Base-by-base conservation (phyloP, 176 grass and related monocot species). In the Phragmites australis region DNA sequence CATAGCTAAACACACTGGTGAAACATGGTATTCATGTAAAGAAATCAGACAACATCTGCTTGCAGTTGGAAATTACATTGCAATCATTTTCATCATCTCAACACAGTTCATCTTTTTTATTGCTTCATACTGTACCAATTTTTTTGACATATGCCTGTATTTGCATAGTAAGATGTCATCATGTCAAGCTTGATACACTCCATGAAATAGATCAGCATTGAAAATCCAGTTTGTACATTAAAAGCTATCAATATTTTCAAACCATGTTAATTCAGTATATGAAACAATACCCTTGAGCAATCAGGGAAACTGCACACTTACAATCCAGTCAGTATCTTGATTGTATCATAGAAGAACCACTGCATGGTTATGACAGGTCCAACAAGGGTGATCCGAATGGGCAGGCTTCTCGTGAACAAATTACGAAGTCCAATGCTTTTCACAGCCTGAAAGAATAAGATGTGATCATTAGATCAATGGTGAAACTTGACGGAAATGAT, bases 301-400 rank as follows among this genome's bases (percentile, higher is more conserved):
- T 71, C 21, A 53, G 23, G 56, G 42, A 63, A 77, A 65, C 14
- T 42, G 29, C 23, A 87, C 58, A 94, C 96, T 93, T 91, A 99
- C 96, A 95, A 78, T 84, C 96, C 88, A 76, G 86, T 93, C 42
- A 94, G 80, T 81, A 95, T 69, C 84, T 99, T 99, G 80, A 93
- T 99, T 34, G 84, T 89, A 68, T 99, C 92, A 26, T 99, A 99
- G 71, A 93, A 93, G 89, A 99, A 95, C 96, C 92, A 99, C 69
- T 99, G 96, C 92, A 99, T 85, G 37, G 88, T 95, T 82, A 95
- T 78, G 58, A 99, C 90, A 0, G 92, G 96, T 58, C 96, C 96
- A 48, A 93, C 92, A 74, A 99, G 90, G 14, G 92, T 89, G 55
- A 99, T 89, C 23, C 92, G 86, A 53, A 99, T 83, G 7, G 92